Conservation (phyloP, 345 rosid species). For the Populus ilicifolia region DNA sequence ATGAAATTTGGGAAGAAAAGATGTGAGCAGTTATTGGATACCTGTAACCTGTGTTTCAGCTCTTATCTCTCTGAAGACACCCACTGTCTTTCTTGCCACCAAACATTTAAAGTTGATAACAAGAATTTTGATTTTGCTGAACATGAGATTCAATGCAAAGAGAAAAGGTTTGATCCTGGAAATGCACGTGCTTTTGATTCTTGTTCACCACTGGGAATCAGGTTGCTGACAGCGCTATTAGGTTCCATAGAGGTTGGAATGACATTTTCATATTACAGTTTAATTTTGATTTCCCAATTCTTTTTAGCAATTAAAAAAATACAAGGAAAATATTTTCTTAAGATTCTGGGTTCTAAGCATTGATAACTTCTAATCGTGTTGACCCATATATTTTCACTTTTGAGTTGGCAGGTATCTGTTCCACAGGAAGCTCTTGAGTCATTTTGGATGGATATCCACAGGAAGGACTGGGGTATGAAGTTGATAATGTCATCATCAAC, state of each 20-base stretch:
- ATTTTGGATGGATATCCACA: slow-evolving; percentile 58
- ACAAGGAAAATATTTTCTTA: neutral
- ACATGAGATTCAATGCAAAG: slow-evolving; percentile 47
- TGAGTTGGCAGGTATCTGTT: slow-evolving; percentile 53
- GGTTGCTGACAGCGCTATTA: slow-evolving; percentile 62
- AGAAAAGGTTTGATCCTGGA: slow-evolving; percentile 25
- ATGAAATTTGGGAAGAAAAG: slow-evolving; percentile 59
- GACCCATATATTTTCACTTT: neutral
- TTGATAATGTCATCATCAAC: slow-evolving; percentile 54
- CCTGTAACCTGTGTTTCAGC: slow-evolving; percentile 62
- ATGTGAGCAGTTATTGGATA: slow-evolving; percentile 46
- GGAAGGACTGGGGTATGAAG: slow-evolving; percentile 58
- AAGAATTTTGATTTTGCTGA: slow-evolving; percentile 27
- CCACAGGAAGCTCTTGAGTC: slow-evolving; percentile 77
- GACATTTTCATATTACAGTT: neutral
- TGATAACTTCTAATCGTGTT: neutral
- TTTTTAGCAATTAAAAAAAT: neutral
- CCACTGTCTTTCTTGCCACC: slow-evolving; percentile 70
- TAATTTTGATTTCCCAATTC: neutral
- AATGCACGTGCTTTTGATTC: slow-evolving; percentile 27
- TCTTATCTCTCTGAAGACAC: slow-evolving; percentile 46
- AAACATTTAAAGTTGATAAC: slow-evolving; percentile 40
- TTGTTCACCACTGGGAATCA: slow-evolving; percentile 70
- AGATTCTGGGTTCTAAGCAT: neutral
- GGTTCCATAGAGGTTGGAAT: slow-evolving; percentile 66